phyloP scores from a whole-genome alignment of 176 grass and related monocot species.

The Puccinellia tenuiflora region DNA sequence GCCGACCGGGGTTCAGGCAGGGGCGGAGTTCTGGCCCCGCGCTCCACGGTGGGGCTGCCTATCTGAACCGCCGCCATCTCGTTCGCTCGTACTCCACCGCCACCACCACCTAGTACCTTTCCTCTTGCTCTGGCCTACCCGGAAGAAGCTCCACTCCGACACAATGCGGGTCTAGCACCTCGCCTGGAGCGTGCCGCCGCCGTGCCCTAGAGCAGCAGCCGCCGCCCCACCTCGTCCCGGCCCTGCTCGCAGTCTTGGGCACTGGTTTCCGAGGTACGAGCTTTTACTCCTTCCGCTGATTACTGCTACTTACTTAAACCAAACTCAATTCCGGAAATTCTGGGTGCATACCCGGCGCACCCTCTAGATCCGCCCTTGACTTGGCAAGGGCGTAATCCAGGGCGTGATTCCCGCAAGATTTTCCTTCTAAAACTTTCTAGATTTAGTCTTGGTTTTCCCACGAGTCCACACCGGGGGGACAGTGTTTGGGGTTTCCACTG shows the following conservation, averaged over 20 bases:
- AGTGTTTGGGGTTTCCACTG: not conserved
- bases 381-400: not conserved
- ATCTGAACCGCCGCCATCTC: not conserved
- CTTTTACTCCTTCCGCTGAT: not conserved
- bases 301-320: not conserved
- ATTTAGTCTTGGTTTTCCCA: not conserved
- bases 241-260: not conserved
- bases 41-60: not conserved
- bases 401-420: not conserved
- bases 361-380: not conserved
- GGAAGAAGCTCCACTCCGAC: not conserved
- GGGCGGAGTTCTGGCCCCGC: not conserved
- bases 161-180: constrained; percentile 9
- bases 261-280: not conserved
- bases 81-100: not conserved
- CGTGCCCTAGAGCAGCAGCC: too few species aligned
- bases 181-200: too few species aligned
- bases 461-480: not conserved
- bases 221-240: too few species aligned
- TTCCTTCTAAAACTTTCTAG: not conserved
- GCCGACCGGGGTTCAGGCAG: not conserved
- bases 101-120: not conserved
- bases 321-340: not conserved
- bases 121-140: not conserved
- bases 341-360: not conserved